Evolutionary conservation across 2,329 filamentous ascomycete genomes (phyloP).

Genomic region (Davidsoniella eucalypti): DNA sequence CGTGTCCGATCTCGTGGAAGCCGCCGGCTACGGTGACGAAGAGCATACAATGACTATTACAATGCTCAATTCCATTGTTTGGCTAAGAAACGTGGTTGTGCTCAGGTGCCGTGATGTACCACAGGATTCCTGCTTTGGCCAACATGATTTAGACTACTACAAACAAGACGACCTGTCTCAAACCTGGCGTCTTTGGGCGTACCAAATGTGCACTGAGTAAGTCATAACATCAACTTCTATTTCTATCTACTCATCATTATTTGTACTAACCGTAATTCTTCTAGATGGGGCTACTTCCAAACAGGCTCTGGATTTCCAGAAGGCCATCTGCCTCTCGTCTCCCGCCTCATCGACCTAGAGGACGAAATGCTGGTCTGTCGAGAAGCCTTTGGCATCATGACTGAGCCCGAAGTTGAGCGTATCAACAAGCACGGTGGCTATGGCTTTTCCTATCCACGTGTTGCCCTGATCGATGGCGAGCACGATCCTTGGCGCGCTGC

Average conservation of each 20-base stretch:
- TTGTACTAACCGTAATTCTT: slow-evolving; percentile 12
- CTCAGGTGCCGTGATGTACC: slow-evolving; percentile 15
- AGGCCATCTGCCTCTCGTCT: slow-evolving; percentile 51
- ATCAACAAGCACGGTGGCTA: slow-evolving; percentile 68
- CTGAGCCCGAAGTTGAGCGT: slow-evolving; percentile 41
- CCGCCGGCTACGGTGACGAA: slow-evolving; percentile 24
- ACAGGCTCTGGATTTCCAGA: slow-evolving; percentile 54
- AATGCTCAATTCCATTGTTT: slow-evolving; percentile 38
- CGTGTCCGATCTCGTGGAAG: too few species aligned
- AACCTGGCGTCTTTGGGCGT: slow-evolving; percentile 25
- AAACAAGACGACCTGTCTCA: slow-evolving; percentile 5
- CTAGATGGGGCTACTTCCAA: slow-evolving; percentile 61
- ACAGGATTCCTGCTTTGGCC: slow-evolving; percentile 25
- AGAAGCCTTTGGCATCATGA: slow-evolving; percentile 52
- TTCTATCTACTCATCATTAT: neutral
- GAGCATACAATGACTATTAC: slow-evolving; percentile 23
- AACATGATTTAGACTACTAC: slow-evolving; percentile 17
- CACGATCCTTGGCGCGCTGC: slow-evolving; percentile 67
- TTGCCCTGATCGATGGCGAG: slow-evolving; percentile 64
- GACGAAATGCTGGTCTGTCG: slow-evolving; percentile 47
- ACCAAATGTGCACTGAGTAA: slow-evolving; percentile 39
- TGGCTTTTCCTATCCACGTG: slow-evolving; percentile 53
- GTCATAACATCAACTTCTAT: slow-evolving; percentile 13
- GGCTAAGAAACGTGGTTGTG: slow-evolving; percentile 19
- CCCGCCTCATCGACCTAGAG: slow-evolving; percentile 48